Base-by-base conservation (phyloP, 345 rosid genomes). In the Lepidium africanum region DNA sequence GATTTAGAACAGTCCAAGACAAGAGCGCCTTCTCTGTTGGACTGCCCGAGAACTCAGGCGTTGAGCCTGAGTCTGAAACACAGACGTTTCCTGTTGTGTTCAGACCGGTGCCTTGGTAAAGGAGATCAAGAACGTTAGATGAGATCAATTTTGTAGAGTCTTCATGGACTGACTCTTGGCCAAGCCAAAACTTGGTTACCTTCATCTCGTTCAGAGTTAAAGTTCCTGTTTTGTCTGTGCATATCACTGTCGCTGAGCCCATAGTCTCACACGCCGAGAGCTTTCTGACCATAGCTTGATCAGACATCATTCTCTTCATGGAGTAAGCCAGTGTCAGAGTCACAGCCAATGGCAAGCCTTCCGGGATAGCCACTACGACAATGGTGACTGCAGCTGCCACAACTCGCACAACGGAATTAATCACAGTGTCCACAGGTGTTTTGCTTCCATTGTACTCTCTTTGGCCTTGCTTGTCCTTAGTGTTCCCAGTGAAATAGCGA, bases 281-380 rank as follows among this genome's bases (percentile, higher is more conserved):
- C 69, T 84, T 83, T 54, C 91, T 80, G 56, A 86, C 95, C 89
- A 84, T 82, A 49, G 87, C 89, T 61, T 88, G 83, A 75, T 86
- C 89, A 19, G 79, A 71, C 87, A 86, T 86, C 91, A 84, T 88
- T 70, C 82, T 82, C 72, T 84, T 86, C 91, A 86, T 81, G 13
- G 89, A 84, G 73, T 82, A 88, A 36, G 95, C 89, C n/a, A 88
- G 87, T 16, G 91, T 86, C 38, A 86, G 85, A 17, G 91, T 86
- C 15, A 88, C 91, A 15, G 87, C 91, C 79, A 88, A 63, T 7
- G 87, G 91, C 43, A 88, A 69, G 13, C 91, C 91, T 77, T 84
- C 89, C 8, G 95, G 89, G 40, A 88, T 82, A 46, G 91, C 95
- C 49, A 82, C 94, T 15, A 86, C 89, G 35, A 86, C 85, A 52